Percentiles rank a stretch among this genome's conserved stretches.
phyloP scores from a whole-genome alignment of 108 stramenopile species.

The Epithemia pelagica region DNA sequence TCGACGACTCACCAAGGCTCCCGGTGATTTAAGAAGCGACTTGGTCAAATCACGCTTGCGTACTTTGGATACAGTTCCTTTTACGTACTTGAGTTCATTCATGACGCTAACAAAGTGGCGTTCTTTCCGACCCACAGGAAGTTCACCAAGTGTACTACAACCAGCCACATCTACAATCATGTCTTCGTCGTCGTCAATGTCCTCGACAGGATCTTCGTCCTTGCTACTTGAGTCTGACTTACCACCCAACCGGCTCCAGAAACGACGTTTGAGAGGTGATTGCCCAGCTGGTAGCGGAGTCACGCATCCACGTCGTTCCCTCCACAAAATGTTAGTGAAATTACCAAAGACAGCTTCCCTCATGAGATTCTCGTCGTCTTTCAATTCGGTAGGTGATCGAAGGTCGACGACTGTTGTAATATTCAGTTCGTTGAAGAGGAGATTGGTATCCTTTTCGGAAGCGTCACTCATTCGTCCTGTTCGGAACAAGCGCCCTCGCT shows the following conservation, averaged over 20 bases:
- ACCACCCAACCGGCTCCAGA: slow-evolving; percentile 23
- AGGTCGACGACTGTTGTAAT: slow-evolving; percentile 82
- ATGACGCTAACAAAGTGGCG: slow-evolving; percentile 88
- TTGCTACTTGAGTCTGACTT: slow-evolving; percentile 19
- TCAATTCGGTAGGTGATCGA: slow-evolving; percentile 80
- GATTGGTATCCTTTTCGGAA: slow-evolving; percentile 54
- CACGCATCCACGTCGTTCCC: slow-evolving; percentile 55
- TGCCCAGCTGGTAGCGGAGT: slow-evolving; percentile 44
- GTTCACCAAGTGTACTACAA: slow-evolving; percentile 5
- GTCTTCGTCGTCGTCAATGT: slow-evolving; percentile 29
- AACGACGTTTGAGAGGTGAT: slow-evolving; percentile 31
- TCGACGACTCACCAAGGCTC: slow-evolving; percentile 58
- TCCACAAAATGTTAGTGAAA: slow-evolving; percentile 70
- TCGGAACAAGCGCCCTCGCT: slow-evolving; percentile 62
- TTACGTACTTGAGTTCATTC: slow-evolving; percentile 89
- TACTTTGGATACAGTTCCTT: slow-evolving; percentile 71
- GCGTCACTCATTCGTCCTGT: slow-evolving; percentile 85
- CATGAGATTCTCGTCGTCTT: slow-evolving; percentile 68
- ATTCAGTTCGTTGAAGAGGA: slow-evolving; percentile 50
- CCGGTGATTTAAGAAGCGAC: slow-evolving; percentile 59
- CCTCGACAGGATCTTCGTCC: slow-evolving; percentile 5
- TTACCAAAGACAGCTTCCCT: slow-evolving; percentile 56
- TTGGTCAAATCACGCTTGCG: slow-evolving; percentile 77
- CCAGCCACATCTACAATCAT: slow-evolving; percentile 17
- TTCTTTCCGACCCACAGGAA: slow-evolving; percentile 46